These are phyloP conservation scores for Groenewaldozyma sp. DNA, from an alignment of 1,139 yeast genomes.

Conservation along the genomic window DNA sequence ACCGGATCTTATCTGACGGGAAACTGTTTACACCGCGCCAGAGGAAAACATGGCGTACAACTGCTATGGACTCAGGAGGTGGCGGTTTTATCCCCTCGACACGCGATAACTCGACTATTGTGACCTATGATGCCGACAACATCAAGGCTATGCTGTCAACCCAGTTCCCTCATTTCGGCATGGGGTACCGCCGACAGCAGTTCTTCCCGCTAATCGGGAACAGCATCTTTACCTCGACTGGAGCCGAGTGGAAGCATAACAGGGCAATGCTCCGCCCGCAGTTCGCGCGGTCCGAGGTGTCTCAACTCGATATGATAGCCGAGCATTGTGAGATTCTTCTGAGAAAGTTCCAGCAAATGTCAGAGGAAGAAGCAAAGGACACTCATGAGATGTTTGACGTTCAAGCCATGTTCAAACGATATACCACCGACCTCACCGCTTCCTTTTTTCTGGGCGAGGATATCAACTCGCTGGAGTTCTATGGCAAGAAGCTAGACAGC, in stretches of 20 bases:
- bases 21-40: too few relatives aligned
- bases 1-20: too few relatives aligned
- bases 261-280: constrained; percentile 52
- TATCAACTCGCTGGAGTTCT: constrained; percentile 31
- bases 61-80: too few relatives aligned
- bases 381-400: constrained; percentile 32
- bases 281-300: constrained; percentile 47
- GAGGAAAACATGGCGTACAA: too few relatives aligned
- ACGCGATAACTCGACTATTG: too few relatives aligned
- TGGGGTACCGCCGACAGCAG: constrained; percentile 39
- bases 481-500: background rate
- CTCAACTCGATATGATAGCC: constrained; percentile 41
- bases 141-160: constrained; percentile 5
- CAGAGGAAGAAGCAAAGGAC: background rate
- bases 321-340: constrained; percentile 11
- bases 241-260: constrained; percentile 49
- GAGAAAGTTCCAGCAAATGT: constrained; percentile 6
- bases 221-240: constrained; percentile 50
- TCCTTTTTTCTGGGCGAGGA: constrained; percentile 53
- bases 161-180: constrained; percentile 40
- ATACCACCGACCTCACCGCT: constrained; percentile 50
- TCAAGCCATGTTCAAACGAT: constrained; percentile 40
- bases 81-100: too few relatives aligned
- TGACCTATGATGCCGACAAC: constrained; percentile 12
- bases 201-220: constrained; percentile 43